phyloP scores from a whole-genome alignment of 2,329 filamentous ascomycete genomes.

The Bipolaris victoriae region DNA sequence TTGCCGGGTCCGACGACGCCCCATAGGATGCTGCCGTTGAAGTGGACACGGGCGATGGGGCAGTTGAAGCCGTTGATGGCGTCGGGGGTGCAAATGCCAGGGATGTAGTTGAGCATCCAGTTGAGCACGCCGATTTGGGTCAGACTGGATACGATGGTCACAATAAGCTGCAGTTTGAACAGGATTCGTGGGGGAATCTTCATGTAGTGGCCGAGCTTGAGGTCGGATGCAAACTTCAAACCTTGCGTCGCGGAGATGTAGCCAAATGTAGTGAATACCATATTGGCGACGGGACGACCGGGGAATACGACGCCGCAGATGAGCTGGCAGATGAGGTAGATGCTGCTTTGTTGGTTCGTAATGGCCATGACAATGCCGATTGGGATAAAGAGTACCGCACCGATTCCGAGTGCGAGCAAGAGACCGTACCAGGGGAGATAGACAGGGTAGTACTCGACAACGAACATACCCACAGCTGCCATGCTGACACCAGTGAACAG shows the following conservation, averaged over 20 bases:
- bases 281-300: constrained; percentile 85
- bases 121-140: constrained; percentile 86
- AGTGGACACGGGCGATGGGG: constrained; percentile 84
- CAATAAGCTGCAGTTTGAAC: constrained; percentile 78
- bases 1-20: constrained; percentile 82
- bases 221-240: constrained; percentile 84
- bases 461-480: constrained; percentile 79
- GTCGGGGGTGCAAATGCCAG: constrained; percentile 75
- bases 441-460: constrained; percentile 79
- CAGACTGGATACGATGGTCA: constrained; percentile 75
- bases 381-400: constrained; percentile 82
- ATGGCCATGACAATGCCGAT: constrained; percentile 94
- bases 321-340: constrained; percentile 85
- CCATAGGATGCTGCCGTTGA: constrained; percentile 90
- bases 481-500: constrained; percentile 75
- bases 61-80: constrained; percentile 90
- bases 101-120: constrained; percentile 85
- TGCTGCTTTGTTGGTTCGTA: constrained; percentile 85
- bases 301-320: constrained; percentile 83
- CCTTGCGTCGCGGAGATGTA: constrained; percentile 89
- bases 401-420: constrained; percentile 77
- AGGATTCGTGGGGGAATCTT: constrained; percentile 81
- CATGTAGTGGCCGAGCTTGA: constrained; percentile 89
- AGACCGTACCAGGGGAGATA: constrained; percentile 88
- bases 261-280: constrained; percentile 91